Evolutionary conservation across 2,329 filamentous ascomycete species (phyloP).

Genomic region (Nemania diffusa): DNA sequence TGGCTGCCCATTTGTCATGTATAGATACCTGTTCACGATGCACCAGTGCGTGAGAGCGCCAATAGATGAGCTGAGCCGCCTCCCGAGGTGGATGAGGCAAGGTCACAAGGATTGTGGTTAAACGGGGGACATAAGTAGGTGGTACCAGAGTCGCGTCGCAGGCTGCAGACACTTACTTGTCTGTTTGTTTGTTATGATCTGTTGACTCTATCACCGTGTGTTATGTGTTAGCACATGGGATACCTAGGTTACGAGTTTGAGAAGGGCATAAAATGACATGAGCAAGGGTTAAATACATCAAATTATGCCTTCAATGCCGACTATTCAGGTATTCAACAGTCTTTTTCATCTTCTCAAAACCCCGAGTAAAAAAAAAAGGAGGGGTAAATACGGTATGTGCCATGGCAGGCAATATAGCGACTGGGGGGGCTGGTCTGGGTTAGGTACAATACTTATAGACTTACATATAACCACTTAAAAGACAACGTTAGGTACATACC

Average conservation of each 20-base stretch:
- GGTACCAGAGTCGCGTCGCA: background rate
- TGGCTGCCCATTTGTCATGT: constrained; percentile 53
- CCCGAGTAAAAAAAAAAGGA: constrained; percentile 22
- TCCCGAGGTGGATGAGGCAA: constrained; percentile 20
- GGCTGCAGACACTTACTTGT: background rate
- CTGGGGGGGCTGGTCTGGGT: constrained; percentile 31
- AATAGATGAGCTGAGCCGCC: constrained; percentile 34
- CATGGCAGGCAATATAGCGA: constrained; percentile 1
- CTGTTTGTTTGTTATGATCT: background rate
- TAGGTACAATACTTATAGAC: constrained; percentile 21
- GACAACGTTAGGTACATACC: background rate
- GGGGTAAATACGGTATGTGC: constrained; percentile 27
- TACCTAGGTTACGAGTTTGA: constrained; percentile 11
- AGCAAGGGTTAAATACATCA: constrained; percentile 37
- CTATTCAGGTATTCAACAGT: background rate
- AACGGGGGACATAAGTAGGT: background rate
- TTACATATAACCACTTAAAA: background rate
- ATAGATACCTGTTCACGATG: constrained; percentile 46
- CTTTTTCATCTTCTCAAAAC: background rate
- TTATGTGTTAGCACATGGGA: constrained; percentile 29
- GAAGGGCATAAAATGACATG: background rate
- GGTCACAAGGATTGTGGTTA: constrained; percentile 19
- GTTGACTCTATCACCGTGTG: too few relatives aligned
- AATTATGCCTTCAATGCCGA: constrained; percentile 1
- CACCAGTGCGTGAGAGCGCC: constrained; percentile 16